A percentile compares a stretch with the other conserved stretches of the same genome.
phyloP scores from a whole-genome alignment of 2,329 filamentous ascomycete species.

The Penicillium digitatum region DNA sequence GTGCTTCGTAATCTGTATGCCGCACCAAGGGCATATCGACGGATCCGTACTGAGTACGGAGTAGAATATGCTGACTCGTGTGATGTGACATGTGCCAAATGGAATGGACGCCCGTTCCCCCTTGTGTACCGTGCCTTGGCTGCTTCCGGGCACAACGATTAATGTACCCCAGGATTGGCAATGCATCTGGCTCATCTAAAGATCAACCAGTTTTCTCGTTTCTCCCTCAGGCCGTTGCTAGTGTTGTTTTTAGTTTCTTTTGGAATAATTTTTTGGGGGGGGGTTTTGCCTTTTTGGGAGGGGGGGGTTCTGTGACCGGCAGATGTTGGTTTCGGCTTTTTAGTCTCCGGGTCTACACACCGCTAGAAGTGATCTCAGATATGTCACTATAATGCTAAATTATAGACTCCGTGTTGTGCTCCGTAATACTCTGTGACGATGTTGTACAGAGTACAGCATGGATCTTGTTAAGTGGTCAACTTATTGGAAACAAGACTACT shows the following conservation, averaged over 20 bases:
- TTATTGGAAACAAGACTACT: neutral
- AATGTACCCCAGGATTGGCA: conserved; percentile 24
- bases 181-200: conserved; percentile 12
- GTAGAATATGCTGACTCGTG: neutral
- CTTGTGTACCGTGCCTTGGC: conserved; percentile 4
- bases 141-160: neutral
- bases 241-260: neutral
- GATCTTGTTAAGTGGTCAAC: neutral
- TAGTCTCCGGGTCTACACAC: conserved; percentile 5
- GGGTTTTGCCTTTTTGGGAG: neutral
- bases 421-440: neutral
- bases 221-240: neutral
- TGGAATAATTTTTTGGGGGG: too few relatives aligned
- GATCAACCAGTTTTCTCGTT: neutral
- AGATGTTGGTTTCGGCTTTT: neutral
- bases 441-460: neutral
- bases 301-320: neutral
- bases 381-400: neutral
- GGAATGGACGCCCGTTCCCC: conserved; percentile 1
- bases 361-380: conserved; percentile 7
- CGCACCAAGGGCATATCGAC: neutral
- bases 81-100: conserved; percentile 1
- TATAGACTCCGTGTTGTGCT: neutral
- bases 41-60: too few relatives aligned
- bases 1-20: neutral